Evolutionary conservation across 371 early-diverging fungal genomes (phyloP).

Genomic region (Saksenaea vasiformis): DNA sequence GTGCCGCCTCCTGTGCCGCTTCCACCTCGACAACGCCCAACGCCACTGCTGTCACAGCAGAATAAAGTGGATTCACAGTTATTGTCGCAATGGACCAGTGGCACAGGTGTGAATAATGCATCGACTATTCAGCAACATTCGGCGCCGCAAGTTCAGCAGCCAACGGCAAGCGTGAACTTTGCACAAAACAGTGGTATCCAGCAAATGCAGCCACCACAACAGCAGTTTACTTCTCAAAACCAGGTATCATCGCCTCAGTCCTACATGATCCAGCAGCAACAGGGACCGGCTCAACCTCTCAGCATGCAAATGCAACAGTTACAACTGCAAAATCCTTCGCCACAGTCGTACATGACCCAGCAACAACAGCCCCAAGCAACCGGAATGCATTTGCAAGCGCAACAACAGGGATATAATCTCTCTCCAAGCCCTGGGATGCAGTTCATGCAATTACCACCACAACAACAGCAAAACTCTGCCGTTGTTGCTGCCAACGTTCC

Average conservation of each 20-base stretch:
- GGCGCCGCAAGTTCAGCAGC: slow-evolving; percentile 17
- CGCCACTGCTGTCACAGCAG: slow-evolving; percentile 35
- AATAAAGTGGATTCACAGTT: slow-evolving; percentile 38
- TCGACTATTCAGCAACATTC: slow-evolving; percentile 11
- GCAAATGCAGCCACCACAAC: slow-evolving; percentile 17
- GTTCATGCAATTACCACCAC: slow-evolving; percentile 28
- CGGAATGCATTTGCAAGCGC: slow-evolving; percentile 7
- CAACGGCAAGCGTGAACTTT: slow-evolving; percentile 1
- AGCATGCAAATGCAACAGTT: not conserved
- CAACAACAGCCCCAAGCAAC: slow-evolving; percentile 19
- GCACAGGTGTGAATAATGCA: slow-evolving; percentile 14
- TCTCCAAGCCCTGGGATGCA: not conserved
- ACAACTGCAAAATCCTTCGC: not conserved
- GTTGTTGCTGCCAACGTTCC: slow-evolving; percentile 15
- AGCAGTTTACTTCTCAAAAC: slow-evolving; percentile 4
- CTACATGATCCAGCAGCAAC: slow-evolving; percentile 18
- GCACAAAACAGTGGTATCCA: slow-evolving; percentile 15
- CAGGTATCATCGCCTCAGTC: slow-evolving; percentile 10
- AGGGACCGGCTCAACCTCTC: slow-evolving; percentile 22
- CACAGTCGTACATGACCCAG: not conserved
- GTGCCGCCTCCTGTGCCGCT: slow-evolving; percentile 24
- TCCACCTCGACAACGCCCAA: slow-evolving; percentile 33
- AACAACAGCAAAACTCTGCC: slow-evolving; percentile 7
- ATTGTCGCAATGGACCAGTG: slow-evolving; percentile 37
- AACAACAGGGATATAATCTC: not conserved